Evolutionary conservation across 1,284 basidiomycete genomes (phyloP).

Genomic region (Malassezia psittaci): DNA sequence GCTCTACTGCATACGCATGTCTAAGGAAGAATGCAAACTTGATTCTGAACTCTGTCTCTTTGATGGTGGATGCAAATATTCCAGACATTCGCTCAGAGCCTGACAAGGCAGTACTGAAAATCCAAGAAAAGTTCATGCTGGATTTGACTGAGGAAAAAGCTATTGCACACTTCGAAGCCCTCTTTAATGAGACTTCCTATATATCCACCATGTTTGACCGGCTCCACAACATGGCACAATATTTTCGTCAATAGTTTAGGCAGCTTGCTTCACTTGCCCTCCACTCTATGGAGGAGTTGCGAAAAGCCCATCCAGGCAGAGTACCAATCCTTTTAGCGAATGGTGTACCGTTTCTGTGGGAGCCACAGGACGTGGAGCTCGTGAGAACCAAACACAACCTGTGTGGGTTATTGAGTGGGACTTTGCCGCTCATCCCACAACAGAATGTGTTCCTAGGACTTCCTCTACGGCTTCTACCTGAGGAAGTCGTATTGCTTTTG

Average conservation of each 20-base stretch:
- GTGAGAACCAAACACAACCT: conserved; percentile 13
- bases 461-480: conserved; percentile 75
- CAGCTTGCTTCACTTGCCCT: neutral
- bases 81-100: conserved; percentile 80
- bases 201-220: conserved; percentile 69
- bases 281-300: conserved; percentile 13
- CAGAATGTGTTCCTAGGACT: conserved; percentile 93
- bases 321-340: conserved; percentile 14
- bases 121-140: conserved; percentile 92
- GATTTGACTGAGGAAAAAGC: conserved; percentile 63
- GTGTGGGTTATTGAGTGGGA: conserved; percentile 58
- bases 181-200: conserved; percentile 90
- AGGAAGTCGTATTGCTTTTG: conserved; percentile 80
- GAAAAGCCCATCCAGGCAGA: conserved; percentile 8
- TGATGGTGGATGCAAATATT: conserved; percentile 97
- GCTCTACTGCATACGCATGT: conserved; percentile 89
- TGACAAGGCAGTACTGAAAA: conserved; percentile 57
- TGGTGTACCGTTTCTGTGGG: conserved; percentile 12
- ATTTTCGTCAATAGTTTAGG: conserved; percentile 30
- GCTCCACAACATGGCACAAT: conserved; percentile 46
- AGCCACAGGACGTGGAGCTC: conserved; percentile 7
- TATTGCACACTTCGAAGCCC: conserved; percentile 85
- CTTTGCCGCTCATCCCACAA: conserved; percentile 83
- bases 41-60: conserved; percentile 84
- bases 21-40: conserved; percentile 88